These are phyloP conservation scores for Neonectria sp. DNA, from an alignment of 2,329 filamentous ascomycete genomes.

Conservation along the genomic window DNA sequence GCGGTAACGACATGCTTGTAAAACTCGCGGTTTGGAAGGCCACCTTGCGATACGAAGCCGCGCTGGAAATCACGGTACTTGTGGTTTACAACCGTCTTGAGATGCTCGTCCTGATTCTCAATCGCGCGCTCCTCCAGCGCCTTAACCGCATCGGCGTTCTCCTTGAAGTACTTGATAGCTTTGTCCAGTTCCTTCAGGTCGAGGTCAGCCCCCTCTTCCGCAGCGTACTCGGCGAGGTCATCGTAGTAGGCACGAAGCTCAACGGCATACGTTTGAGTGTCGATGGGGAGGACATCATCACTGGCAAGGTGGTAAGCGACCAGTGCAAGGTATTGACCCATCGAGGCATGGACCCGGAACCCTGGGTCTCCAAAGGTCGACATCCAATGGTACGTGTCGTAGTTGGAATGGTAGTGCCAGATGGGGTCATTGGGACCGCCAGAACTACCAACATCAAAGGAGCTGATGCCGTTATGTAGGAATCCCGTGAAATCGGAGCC, in stretches of 20 bases:
- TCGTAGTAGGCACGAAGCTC: conserved; percentile 58
- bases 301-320: conserved; percentile 57
- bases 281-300: conserved; percentile 57
- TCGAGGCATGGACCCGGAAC: conserved; percentile 72
- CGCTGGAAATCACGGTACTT: conserved; percentile 65
- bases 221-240: conserved; percentile 53
- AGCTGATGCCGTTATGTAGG: conserved; percentile 66
- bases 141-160: conserved; percentile 51
- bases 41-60: conserved; percentile 64
- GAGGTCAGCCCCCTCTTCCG: conserved; percentile 51
- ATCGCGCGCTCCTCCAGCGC: conserved; percentile 51
- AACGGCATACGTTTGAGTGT: conserved; percentile 58
- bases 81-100: conserved; percentile 59
- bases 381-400: conserved; percentile 91
- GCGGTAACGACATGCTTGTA: conserved; percentile 64
- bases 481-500: conserved; percentile 80
- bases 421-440: conserved; percentile 64
- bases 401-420: conserved; percentile 88
- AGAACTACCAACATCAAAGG: conserved; percentile 70
- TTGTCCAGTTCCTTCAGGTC: conserved; percentile 56
- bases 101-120: conserved; percentile 44
- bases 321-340: conserved; percentile 63
- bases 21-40: conserved; percentile 61
- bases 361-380: conserved; percentile 79
- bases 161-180: conserved; percentile 57